phyloP scores from a whole-genome alignment of 495 filamentous ascomycete species.

The Umbilicaria muhlenbergii region DNA sequence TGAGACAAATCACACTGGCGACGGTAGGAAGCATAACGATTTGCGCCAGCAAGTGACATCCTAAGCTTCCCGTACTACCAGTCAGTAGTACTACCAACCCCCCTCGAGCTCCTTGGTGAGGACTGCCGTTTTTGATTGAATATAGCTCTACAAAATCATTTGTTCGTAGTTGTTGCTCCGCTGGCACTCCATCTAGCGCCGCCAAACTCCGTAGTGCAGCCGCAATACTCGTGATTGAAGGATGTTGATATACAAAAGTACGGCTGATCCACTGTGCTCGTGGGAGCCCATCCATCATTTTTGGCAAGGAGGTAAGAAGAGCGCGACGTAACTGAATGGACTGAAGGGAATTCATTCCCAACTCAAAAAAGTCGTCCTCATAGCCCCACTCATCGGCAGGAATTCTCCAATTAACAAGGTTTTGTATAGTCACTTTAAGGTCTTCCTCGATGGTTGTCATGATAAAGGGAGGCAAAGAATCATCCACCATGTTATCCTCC shows the following conservation, averaged over 20 bases:
- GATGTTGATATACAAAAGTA: conserved; percentile 14
- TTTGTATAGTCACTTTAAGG: conserved; percentile 9
- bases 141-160: conserved; percentile 2
- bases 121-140: background rate
- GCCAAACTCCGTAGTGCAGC: background rate
- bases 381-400: conserved; percentile 1
- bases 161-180: background rate
- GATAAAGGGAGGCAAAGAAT: background rate
- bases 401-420: conserved; percentile 5
- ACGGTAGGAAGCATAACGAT: conserved; percentile 6
- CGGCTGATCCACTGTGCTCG: background rate
- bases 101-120: background rate
- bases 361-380: conserved; percentile 18
- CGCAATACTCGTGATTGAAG: conserved; percentile 3
- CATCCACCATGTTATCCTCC: conserved; percentile 3
- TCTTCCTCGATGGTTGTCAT: conserved; percentile 3
- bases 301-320: conserved; percentile 4
- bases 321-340: conserved; percentile 15
- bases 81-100: conserved; percentile 16
- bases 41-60: conserved; percentile 12
- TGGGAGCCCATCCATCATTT: too few species aligned
- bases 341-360: conserved; percentile 25
- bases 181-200: background rate
- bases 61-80: conserved; percentile 20
- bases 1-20: conserved; percentile 13